Percentiles rank a stretch among this genome's conserved stretches.
These are phyloP conservation scores for Hypoxylon cercidicola DNA, from an alignment of 495 filamentous ascomycete genomes.

Conservation along the genomic window DNA sequence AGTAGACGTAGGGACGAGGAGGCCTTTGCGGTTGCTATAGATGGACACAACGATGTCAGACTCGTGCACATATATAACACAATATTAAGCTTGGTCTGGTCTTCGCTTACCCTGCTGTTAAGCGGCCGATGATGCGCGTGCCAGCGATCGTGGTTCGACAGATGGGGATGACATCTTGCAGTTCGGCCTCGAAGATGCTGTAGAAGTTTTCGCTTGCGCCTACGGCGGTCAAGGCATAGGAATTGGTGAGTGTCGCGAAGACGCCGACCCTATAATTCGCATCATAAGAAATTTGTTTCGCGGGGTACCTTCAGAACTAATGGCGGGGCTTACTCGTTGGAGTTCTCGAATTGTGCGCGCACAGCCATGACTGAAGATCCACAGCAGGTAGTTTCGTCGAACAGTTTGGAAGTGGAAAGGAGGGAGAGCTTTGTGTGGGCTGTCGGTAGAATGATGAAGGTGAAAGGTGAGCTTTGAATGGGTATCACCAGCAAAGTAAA, in stretches of 20 bases:
- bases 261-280: constrained; percentile 82
- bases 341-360: constrained; percentile 95
- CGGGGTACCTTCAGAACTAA: constrained; percentile 32
- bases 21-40: constrained; percentile 92
- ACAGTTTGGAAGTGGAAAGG: not conserved
- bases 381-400: constrained; percentile 8
- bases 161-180: constrained; percentile 97
- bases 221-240: constrained; percentile 90
- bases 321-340: constrained; percentile 82
- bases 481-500: too few relatives aligned
- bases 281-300: constrained; percentile 44
- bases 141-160: constrained; percentile 98
- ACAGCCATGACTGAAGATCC: constrained; percentile 71
- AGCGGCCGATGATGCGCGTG: constrained; percentile 91
- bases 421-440: constrained; percentile 27
- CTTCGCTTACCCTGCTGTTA: constrained; percentile 87
- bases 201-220: constrained; percentile 99
- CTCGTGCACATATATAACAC: constrained; percentile 8
- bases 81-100: not conserved
- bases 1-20: constrained; percentile 93
- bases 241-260: constrained; percentile 95
- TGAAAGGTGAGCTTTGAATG: too few relatives aligned
- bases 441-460: constrained; percentile 7
- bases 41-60: too few relatives aligned
- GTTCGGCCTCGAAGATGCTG: constrained; percentile 93